Base-by-base conservation (phyloP, 2,329 filamentous ascomycete genomes). In the Alternaria conjuncta region DNA sequence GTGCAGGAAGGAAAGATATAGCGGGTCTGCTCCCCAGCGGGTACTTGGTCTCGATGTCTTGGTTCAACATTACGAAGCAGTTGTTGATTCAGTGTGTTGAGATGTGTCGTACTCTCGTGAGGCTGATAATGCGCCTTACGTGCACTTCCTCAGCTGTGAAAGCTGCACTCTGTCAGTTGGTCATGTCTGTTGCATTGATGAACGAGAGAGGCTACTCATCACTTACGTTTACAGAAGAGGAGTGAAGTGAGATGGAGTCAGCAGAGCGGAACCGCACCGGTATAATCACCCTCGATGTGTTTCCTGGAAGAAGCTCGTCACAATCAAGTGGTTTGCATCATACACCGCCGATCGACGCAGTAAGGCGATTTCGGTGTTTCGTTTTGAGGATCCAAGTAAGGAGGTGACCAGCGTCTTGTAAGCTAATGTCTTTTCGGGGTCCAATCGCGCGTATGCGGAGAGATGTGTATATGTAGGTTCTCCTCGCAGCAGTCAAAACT, bases 1-100 rank as follows among this genome's bases (percentile, higher is more conserved):
- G 53, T 28, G 74, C 75, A 5, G 74, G 71, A 1, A 78, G 70
- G 58, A 83, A 84, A 13, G 79, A 79, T 61, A 83, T 83, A 3
- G 70, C 66, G 21, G 83, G 78, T 47, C 63, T 68, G 11, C 75
- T 75, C 21, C 80, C 79, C 4, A 76, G 60, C 4, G 70, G 71
- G 45, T 81, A 81, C 44, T 71, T 75, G 6, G 61, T 46, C 26
- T 60, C 59, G 32, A 78, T 51, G 1, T 68, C 67, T 43, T 61
- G 21, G 28, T 54, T 49, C 64, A 70, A 68, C 53, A 51, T 62
- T 36, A 20, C 45, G 13, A 36, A 18, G 30, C 12, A 53, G 36
- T 28, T 25, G 18, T 12, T 50, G 18, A 28, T 5, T 20, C 0
- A 26, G 20, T 6, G 55, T 36, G 12, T 57, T 2, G 20, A 50